Evolutionary conservation across 2,329 filamentous ascomycete genomes (phyloP), one percentile per base, ranked within the genome.

Genomic region (Saccharata proteae): DNA sequence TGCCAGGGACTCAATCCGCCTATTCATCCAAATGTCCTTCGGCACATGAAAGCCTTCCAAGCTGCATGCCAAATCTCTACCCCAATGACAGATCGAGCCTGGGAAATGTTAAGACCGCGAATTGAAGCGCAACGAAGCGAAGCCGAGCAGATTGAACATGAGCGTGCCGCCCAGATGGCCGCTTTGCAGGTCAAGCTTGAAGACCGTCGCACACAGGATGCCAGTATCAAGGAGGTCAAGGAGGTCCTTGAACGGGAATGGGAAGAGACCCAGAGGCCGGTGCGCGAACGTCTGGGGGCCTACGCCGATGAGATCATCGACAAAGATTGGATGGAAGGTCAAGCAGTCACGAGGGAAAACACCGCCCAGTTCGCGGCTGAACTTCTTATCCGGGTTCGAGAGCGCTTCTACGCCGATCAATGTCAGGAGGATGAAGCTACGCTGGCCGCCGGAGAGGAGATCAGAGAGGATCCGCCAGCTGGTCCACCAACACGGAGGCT

Each of bases 11-110:
- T 88, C 29, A 55, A 74, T 18, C 80, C 80, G 16, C 77, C 80
- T 1, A 59, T 88, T 35, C 57, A 62, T 29, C 57, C 74, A 22
- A 65, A 64, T 40, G 62, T 80, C 24, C 61, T 86, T 35, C 67
- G 67, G 34, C 74, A 78, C 45, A 80, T 84, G 54, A 69, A 79
- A 27, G 74, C 79, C 1, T 88, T 84, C 51, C 72, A 78, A 46
- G 78, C 77, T 21, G 76, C 81, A 17, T 67, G 80, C 26, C 72
- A 81, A 40, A 78, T 83, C 21, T 69, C 71, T 7, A 65, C 70
- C 15, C 74, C 76, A 13, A 59, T 88, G 43, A 75, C 71, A 40
- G 77, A 84, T 37, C 60, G 64, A 33, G 71, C 75, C 3, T 88
- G 80, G 81, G 67, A 71, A 30, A 57, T 77, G 31, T 61, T 86